Evolutionary conservation across 768 basidiomycete species (phyloP), one percentile per base, ranked within the genome.

Genomic region (Cytidiella melzeri): DNA sequence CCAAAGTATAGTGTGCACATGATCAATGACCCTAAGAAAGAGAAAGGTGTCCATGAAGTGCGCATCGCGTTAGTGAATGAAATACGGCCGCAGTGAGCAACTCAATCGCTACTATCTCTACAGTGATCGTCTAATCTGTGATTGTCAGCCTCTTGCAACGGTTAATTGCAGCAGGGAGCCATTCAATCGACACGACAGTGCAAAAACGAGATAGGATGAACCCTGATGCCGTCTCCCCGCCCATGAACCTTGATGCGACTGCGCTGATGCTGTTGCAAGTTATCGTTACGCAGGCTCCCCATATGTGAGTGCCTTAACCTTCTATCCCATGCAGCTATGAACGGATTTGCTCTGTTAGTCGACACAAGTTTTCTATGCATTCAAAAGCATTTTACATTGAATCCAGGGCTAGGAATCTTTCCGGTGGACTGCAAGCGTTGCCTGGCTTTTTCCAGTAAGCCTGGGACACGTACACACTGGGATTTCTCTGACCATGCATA

Each of bases 391-490:
- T 53, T 26, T 53, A 41, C 47, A 26, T 38, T 10, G 12, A 34
- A 20, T 5, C n/a, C 25, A 15, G 20, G 4, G 3, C 26, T 2
- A 18, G 13, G 30, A 24, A 40, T 19, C 43, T 48, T 20, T 25
- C 47, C 13, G 37, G 48, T 10, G 52, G 47, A 12, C 7, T 53
- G n/a, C n/a, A 24, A n/a, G 43, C 40, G 3, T 21, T 48, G 41
- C 34, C 39, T 3, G 52, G 52, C 23, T 45, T 45, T 23, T 53
- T 53, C 37, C 52, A 53, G 52, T 53, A 23, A 38, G 52, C 28
- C 11, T 13, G 20, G 21, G 6, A 18, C 20, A 9, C 12, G 24
- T 3, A 23, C 37, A n/a, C n/a, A n/a, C n/a, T n/a, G n/a, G n/a
- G n/a, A n/a, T n/a, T n/a, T n/a, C n/a, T n/a, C n/a, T n/a, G n/a